Base-by-base conservation (phyloP, 176 grass and related monocot genomes). In the Luzula sylvatica region DNA sequence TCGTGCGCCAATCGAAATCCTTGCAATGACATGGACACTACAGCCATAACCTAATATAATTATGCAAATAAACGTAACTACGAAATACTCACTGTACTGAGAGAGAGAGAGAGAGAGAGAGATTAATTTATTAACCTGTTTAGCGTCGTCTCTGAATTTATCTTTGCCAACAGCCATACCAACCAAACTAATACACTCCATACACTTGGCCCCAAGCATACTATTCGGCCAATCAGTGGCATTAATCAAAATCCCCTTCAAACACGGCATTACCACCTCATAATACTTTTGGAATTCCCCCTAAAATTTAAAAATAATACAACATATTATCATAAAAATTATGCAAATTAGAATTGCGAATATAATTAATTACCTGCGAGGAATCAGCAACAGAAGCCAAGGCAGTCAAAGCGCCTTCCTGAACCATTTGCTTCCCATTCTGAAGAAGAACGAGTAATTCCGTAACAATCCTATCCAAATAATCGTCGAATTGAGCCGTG, bases 161-260 rank as follows among this genome's bases (percentile, higher is more conserved):
- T 98, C 93, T 65, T 98, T 92, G 60, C 93, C 93, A 42, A 98
- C 93, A 23, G 93, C 93, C 93, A 98, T 98, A 50, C 93, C 93
- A 53, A 92, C 93, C 57, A 98, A 78, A 76, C 93, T 98, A 50
- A 98, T 98, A 63, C 93, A 98, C 61, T 98, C 93, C 93, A 98
- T 92, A 7, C 85, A 90, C 61, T 92, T 98, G 5, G 93, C 93
- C 57, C 93, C 81, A 18, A 98, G 81, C 93, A 98, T 98, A 42
- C 86, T 76, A 64, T 98, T 98, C 15, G 93, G 83, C 62, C 90
- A 92, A 52, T 98, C 86, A 3, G 93, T 98, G 57, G 93, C 93
- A 80, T 98, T 90, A 72, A 90, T 83, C 30, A 96, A 82, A 66
- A 96, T 96, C 59, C 74, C 81, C 75, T 96, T 96, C 30, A 96